A percentile compares a stretch with the other conserved stretches of the same genome.
Evolutionary conservation across 495 filamentous ascomycete genomes (phyloP).

Genomic region (Penicillium odoratum): DNA sequence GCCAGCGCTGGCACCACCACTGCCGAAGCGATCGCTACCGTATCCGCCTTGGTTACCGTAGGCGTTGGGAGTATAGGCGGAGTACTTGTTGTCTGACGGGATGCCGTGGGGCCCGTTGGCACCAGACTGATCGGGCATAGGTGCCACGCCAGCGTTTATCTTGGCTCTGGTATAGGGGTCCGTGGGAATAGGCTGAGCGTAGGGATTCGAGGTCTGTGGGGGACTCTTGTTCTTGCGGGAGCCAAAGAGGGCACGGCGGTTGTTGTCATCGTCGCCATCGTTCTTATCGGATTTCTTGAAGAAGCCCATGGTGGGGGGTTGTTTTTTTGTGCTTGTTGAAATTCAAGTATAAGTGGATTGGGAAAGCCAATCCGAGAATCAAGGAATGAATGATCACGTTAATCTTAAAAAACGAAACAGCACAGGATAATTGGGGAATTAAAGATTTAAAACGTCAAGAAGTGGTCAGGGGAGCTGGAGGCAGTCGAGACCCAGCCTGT

Average conservation of each 20-base stretch:
- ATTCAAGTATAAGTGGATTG: not conserved
- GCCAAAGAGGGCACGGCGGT: conserved; percentile 60
- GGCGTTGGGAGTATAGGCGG: conserved; percentile 59
- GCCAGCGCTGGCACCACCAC: conserved; percentile 27
- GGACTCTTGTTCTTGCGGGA: conserved; percentile 61
- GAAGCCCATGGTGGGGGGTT: conserved; percentile 54
- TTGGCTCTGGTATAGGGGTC: conserved; percentile 67
- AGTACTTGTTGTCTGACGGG: conserved; percentile 51
- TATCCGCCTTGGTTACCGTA: conserved; percentile 66
- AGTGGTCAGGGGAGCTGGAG: conserved; percentile 30
- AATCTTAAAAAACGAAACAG: conserved; percentile 6
- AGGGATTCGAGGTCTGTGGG: conserved; percentile 58
- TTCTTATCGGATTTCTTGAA: conserved; percentile 73
- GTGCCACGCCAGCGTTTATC: conserved; percentile 44
- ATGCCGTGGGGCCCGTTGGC: conserved; percentile 26
- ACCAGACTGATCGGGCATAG: conserved; percentile 27
- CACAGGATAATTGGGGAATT: conserved; percentile 13
- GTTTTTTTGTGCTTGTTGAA: not conserved
- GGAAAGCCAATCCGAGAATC: conserved; percentile 10
- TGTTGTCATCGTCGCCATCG: conserved; percentile 57
- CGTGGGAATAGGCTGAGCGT: conserved; percentile 60
- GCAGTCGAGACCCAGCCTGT: conserved; percentile 19
- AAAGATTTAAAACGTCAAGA: conserved; percentile 12
- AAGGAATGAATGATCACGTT: not conserved
- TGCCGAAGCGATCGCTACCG: conserved; percentile 62